Evolutionary conservation across 257 asterid genomes (phyloP), one percentile per base, ranked within the genome.

Genomic region (Handroanthus guayacan): DNA sequence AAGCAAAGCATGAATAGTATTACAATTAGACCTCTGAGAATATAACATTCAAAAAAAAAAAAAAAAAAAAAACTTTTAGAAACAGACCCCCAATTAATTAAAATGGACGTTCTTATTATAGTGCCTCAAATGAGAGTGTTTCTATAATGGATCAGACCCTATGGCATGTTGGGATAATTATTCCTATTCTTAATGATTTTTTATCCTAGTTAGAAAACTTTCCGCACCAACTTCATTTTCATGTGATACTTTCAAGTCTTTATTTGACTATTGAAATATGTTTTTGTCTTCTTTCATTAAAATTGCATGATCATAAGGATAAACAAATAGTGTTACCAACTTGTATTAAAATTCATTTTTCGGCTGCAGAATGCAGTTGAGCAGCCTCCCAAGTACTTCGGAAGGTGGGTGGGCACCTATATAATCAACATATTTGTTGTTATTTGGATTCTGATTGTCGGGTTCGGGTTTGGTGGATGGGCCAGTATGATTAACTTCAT

Each of bases 391-490:
- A 92, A 84, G 76, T 90, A 80, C 71, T 84, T 90, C 80, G 97
- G 97, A 6, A 89, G 90, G 62, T 94, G 99, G 99, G 88, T 87
- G 1, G 99, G 99, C 0, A 48, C 94, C 0, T 94, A 81, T 76
- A 82, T 87, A 57, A 90, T 94, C 61, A 92, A 94, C 82, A 85
- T 87, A 74, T 94, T 90, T 69, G 84, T 94, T 2, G 96, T 94
- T 6, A 89, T 89, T 4, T 94, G 99, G 99, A 97, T 94, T 55
- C 67, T 90, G 0, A 84, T 92, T 17, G 95, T 94, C 11, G 99
- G 99, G 41, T 94, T 94, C 34, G 98, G 98, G 71, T 94, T 94
- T 34, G 98, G 98, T 16, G 98, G 98, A 37, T 90, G 97, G 98
- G 97, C 97, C 37, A 92, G 98, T 37, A 82, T 94, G 88, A 75